These are phyloP conservation scores for Dimocarpus longan DNA, from an alignment of 345 rosid genomes.

Conservation along the genomic window DNA sequence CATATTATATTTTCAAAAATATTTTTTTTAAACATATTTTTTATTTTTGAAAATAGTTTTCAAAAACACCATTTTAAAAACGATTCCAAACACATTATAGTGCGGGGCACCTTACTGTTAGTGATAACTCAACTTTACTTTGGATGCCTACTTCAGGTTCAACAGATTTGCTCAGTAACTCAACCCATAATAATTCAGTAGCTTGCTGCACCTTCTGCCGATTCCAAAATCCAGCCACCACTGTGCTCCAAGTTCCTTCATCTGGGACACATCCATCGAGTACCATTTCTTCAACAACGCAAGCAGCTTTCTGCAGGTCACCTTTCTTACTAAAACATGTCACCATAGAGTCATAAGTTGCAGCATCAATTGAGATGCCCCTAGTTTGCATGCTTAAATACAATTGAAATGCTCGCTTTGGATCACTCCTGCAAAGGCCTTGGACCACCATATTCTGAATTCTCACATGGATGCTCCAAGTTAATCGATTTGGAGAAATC, in stretches of 20 bases:
- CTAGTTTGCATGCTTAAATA: conserved; percentile 67
- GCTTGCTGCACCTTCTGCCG: conserved; percentile 31
- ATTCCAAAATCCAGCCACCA: conserved; percentile 52
- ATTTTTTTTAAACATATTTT: no score
- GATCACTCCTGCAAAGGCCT: conserved; percentile 56
- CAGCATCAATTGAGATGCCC: conserved; percentile 62
- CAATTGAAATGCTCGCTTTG: conserved; percentile 54
- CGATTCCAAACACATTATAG: no score
- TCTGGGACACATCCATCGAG: conserved; percentile 67
- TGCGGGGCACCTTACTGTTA: background rate
- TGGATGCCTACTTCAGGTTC: conserved; percentile 23
- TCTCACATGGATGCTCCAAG: conserved; percentile 76
- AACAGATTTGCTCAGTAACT: conserved; percentile 27
- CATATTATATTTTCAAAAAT: no score
- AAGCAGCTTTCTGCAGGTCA: conserved; percentile 60
- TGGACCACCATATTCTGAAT: conserved; percentile 57
- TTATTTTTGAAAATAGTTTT: no score
- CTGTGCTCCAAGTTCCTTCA: conserved; percentile 52
- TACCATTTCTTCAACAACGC: conserved; percentile 66
- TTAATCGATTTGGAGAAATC: conserved; percentile 62
- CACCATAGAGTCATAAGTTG: conserved; percentile 45
- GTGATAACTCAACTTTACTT: conserved; percentile 11
- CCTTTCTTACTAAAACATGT: conserved; percentile 60
- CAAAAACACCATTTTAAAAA: no score
- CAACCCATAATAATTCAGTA: conserved; percentile 28